Base-by-base conservation (phyloP, 106 monocot genomes). In the Dendrobium officinale region DNA sequence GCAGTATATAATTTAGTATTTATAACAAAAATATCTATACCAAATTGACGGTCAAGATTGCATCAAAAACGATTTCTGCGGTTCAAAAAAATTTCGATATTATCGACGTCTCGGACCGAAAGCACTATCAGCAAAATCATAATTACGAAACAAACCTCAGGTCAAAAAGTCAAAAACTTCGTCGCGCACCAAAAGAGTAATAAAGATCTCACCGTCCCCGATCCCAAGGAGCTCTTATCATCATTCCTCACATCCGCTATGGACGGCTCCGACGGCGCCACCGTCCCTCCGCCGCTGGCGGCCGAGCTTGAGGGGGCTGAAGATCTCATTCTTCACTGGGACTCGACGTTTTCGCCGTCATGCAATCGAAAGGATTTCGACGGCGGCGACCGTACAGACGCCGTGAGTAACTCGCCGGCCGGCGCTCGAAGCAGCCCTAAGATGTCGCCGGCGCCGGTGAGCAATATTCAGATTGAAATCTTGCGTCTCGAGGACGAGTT, bases 401-500 rank as follows among this genome's bases (percentile, higher is more conserved):
- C 82, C 22, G 29, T 86, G 10, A 78, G 67, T 73, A 82, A 82
- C 22, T 42, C 83, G n/a, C 20, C 31, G 3, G 17, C 43, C 13
- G 43, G 20, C 29, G 77, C 77, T 45, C 9, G 17, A 18, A 74
- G 76, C 10, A 85, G 86, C 79, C 88, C 84, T n/a, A 31, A 55
- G 6, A 77, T 78, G 55, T 64, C 81, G 5, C 33, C 67, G 19
- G 18, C 72, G 6, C 26, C 83, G 44, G 77, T 75, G 26, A 82
- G 37, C 31, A 29, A 87, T 59, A 75, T 92, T 72, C 90, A 94
- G 85, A 80, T 88, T 76, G 92, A 92, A 77, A 93, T 98, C 95
- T 91, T 89, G 20, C 85, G 91, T 37, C 94, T 98, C 22, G 98
- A 98, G 85, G 94, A 98, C 81, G 98, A 98, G 88, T 95, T 98